phyloP scores from a whole-genome alignment of 345 rosid species.

The Linum tenue region DNA sequence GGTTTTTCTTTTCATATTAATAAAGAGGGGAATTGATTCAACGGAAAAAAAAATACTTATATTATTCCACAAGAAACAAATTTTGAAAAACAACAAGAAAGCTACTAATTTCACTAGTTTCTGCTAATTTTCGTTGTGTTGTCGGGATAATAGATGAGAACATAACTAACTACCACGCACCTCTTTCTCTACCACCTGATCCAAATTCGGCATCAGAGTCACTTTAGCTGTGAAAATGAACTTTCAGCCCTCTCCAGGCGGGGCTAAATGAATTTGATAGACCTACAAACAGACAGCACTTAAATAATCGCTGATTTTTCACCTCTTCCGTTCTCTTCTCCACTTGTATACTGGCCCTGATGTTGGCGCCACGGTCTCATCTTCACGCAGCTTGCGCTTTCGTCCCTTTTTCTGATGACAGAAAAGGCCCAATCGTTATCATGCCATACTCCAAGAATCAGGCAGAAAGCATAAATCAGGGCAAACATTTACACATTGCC shows the following conservation, averaged over 20 bases:
- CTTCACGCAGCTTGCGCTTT: slow-evolving; percentile 67
- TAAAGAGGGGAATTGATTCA: too few relatives aligned
- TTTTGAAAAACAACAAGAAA: too few relatives aligned
- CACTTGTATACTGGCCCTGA: slow-evolving; percentile 65
- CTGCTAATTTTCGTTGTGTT: too few relatives aligned
- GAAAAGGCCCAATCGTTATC: slow-evolving; percentile 2
- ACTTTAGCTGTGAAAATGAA: too few relatives aligned
- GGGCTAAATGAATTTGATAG: background rate
- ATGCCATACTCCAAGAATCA: background rate
- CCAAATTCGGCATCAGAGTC: too few relatives aligned
- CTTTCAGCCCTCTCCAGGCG: background rate
- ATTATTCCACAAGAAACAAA: too few relatives aligned
- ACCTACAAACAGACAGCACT: background rate
- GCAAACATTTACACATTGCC: background rate
- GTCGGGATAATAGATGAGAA: too few relatives aligned
- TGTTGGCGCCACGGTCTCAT: slow-evolving; percentile 54
- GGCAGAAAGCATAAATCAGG: background rate
- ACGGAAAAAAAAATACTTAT: too few relatives aligned
- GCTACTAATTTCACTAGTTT: too few relatives aligned
- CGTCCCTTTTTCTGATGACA: slow-evolving; percentile 62
- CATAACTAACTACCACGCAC: too few relatives aligned
- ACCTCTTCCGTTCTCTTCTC: slow-evolving; percentile 71
- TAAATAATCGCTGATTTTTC: slow-evolving; percentile 12
- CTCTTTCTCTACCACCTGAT: too few relatives aligned
- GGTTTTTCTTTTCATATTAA: too few relatives aligned